phyloP scores from a whole-genome alignment of 805 yeast species.

The Cephaloascus fragrans region DNA sequence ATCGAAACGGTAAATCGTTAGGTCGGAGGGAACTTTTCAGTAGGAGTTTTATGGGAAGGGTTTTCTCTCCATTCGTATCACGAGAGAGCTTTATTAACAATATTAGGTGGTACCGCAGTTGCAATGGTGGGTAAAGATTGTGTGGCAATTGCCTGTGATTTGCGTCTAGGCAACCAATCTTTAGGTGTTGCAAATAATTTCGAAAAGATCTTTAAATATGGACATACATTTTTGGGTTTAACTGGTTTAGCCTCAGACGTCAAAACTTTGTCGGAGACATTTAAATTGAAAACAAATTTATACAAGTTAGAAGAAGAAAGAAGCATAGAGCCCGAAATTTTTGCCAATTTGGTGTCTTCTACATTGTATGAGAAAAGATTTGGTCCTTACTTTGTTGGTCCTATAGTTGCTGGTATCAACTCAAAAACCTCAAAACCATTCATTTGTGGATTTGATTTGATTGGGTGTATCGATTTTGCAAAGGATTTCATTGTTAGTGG shows the following conservation, averaged over 20 bases:
- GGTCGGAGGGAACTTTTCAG: too few relatives aligned
- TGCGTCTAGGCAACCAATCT: conserved; percentile 89
- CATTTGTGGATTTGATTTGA: conserved; percentile 90
- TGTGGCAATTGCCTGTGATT: conserved; percentile 94
- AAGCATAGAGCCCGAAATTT: conserved; percentile 82
- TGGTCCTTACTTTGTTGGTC: conserved; percentile 96
- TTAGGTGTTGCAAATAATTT: conserved; percentile 87
- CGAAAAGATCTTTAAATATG: conserved; percentile 83
- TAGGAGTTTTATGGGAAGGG: too few relatives aligned
- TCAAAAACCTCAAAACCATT: conserved; percentile 78
- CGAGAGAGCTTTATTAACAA: conserved; percentile 1
- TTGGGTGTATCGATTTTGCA: conserved; percentile 94
- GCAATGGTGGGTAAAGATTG: conserved; percentile 99
- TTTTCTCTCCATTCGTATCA: too few relatives aligned
- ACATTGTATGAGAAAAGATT: conserved; percentile 84
- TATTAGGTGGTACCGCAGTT: conserved; percentile 86
- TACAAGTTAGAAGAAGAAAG: conserved; percentile 90
- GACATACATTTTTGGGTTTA: conserved; percentile 79
- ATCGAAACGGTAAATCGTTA: too few relatives aligned
- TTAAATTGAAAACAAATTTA: conserved; percentile 77
- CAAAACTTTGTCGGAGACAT: conserved; percentile 69
- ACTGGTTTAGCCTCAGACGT: conserved; percentile 97
- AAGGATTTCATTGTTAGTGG: conserved; percentile 93
- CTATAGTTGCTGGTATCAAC: conserved; percentile 91
- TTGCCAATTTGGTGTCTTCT: conserved; percentile 86